These are phyloP conservation scores for Aspergillus steynii DNA, from an alignment of 495 filamentous ascomycete genomes.

Conservation along the genomic window DNA sequence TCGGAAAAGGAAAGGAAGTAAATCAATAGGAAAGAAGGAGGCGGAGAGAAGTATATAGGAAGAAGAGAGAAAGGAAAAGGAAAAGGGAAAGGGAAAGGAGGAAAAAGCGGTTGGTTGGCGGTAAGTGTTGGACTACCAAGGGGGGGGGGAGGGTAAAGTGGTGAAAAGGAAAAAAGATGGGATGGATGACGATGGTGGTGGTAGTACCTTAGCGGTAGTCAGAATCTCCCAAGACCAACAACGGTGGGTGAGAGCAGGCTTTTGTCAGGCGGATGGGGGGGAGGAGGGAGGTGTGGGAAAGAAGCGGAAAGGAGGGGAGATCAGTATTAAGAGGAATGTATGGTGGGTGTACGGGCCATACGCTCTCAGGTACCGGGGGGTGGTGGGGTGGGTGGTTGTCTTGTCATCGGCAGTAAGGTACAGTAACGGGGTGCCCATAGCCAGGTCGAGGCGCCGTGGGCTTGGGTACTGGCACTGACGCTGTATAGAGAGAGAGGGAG, in stretches of 20 bases:
- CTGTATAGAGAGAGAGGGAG: no score
- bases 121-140: constrained; percentile 7
- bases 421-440: neutral
- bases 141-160: constrained; percentile 1
- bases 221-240: neutral
- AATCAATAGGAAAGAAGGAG: constrained; percentile 16
- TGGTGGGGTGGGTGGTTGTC: neutral
- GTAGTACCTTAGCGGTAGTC: constrained; percentile 1
- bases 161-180: constrained; percentile 2
- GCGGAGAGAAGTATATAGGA: neutral
- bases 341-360: neutral
- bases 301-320: constrained; percentile 7
- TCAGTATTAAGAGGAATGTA: constrained; percentile 12
- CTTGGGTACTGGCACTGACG: no score
- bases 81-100: constrained; percentile 11
- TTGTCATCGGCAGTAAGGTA: neutral
- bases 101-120: constrained; percentile 16
- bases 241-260: constrained; percentile 10
- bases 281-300: neutral
- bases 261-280: constrained; percentile 16
- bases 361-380: neutral
- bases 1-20: constrained; percentile 16
- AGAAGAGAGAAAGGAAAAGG: constrained; percentile 2
- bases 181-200: constrained; percentile 9
- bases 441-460: no score